A percentile compares a stretch with the other conserved stretches of the same genome.
These are phyloP conservation scores for Vicia sativa DNA, from an alignment of 306 rosid genomes.

Conservation along the genomic window DNA sequence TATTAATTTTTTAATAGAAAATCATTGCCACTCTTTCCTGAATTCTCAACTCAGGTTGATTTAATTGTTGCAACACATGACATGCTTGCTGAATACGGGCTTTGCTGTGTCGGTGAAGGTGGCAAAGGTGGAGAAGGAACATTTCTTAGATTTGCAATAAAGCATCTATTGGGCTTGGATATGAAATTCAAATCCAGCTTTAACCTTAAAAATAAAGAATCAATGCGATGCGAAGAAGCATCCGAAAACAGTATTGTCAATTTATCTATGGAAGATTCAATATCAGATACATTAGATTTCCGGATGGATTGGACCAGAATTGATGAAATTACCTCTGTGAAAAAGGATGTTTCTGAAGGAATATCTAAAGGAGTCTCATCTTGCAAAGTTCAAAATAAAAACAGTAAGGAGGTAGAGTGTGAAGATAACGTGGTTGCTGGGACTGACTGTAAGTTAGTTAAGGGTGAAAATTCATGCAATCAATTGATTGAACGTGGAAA, in stretches of 20 bases:
- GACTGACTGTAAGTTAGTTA: constrained; percentile 45
- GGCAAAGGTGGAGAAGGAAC: constrained; percentile 86
- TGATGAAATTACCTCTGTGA: constrained; percentile 48
- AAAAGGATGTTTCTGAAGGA: constrained; percentile 54
- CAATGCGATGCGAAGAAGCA: constrained; percentile 50
- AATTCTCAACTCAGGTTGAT: constrained; percentile 69
- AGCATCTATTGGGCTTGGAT: constrained; percentile 90
- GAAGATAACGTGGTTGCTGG: constrained; percentile 52
- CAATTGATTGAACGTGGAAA: constrained; percentile 55
- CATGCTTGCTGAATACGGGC: constrained; percentile 91
- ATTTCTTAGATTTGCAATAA: constrained; percentile 93
- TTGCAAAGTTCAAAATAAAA: constrained; percentile 48
- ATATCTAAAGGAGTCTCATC: constrained; percentile 50
- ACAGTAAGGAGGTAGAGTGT: constrained; percentile 50
- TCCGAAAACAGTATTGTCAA: constrained; percentile 54
- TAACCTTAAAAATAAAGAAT: constrained; percentile 57
- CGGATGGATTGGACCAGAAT: constrained; percentile 47
- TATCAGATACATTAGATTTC: constrained; percentile 47
- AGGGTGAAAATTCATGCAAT: constrained; percentile 52
- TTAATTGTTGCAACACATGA: constrained; percentile 92
- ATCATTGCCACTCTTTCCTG: constrained; percentile 28
- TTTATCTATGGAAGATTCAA: constrained; percentile 52
- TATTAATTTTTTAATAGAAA: constrained; percentile 23
- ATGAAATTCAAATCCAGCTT: constrained; percentile 77
- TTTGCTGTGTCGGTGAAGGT: constrained; percentile 86